Percentiles rank a stretch among this genome's conserved stretches.
Conservation (phyloP, 2,329 filamentous ascomycete genomes). For the Celoporthe dispersa region DNA sequence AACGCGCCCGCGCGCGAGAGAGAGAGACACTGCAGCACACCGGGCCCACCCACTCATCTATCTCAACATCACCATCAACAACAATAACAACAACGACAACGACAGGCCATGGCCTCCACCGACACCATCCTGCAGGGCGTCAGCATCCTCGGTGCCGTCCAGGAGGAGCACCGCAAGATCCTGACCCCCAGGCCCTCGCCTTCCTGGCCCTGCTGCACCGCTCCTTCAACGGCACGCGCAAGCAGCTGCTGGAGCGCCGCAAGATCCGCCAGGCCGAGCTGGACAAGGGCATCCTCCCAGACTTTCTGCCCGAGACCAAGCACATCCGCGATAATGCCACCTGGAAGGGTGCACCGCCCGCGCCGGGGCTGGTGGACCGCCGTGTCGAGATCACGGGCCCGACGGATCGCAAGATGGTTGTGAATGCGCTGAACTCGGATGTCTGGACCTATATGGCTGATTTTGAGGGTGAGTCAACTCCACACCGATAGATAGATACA, state of each 20-base stretch:
- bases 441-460: constrained; percentile 99
- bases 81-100: constrained; percentile 1
- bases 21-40: not conserved
- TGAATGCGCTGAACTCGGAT: constrained; percentile 93
- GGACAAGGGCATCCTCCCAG: constrained; percentile 84
- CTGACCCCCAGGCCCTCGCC: constrained; percentile 87
- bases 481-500: not conserved
- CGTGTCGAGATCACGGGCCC: constrained; percentile 97
- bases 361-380: constrained; percentile 89
- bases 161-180: constrained; percentile 84
- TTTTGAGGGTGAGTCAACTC: constrained; percentile 77
- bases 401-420: constrained; percentile 98
- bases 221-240: constrained; percentile 89
- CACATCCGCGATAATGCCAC: constrained; percentile 92
- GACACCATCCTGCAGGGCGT: constrained; percentile 87
- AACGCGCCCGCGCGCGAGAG: too few species aligned
- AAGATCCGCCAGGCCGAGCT: constrained; percentile 88
- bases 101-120: constrained; percentile 64
- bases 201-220: constrained; percentile 95
- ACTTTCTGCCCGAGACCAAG: constrained; percentile 95
- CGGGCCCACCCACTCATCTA: not conserved
- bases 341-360: constrained; percentile 91
- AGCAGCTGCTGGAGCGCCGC: constrained; percentile 85
- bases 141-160: constrained; percentile 78
- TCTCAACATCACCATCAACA: not conserved